Evolutionary conservation across 2,329 filamentous ascomycete genomes (phyloP), one percentile per base, ranked within the genome.

Genomic region (Aspergillus sp.): DNA sequence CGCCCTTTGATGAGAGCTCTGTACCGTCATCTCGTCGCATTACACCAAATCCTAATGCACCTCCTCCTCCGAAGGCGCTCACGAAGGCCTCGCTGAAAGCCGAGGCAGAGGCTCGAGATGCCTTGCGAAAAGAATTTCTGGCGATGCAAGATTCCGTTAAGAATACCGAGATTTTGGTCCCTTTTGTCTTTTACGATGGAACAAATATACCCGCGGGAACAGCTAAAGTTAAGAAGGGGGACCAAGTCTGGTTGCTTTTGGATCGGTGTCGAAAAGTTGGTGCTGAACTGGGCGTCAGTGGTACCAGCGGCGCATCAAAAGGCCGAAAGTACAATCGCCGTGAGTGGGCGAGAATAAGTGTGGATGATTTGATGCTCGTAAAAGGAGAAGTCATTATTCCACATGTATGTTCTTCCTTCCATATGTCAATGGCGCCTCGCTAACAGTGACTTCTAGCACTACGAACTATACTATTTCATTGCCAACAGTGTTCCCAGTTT

Each of bases 101-200:
- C 23, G 93, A 96, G 73, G 90, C 91, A 4, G 84, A 89, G 56
- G 86, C 91, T 63, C 83, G 90, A 62, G 91, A 95, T 66, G 76
- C 84, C 14, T 77, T 93, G 50, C 84, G 90, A 9, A 90, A 88
- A 61, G 88, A 98, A 69, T 99, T 96, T 67, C 73, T 96, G 46
- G 80, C 80, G 9, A 84, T 93, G 58, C 95, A 97, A 71, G 91
- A 96, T 61, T 86, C 87, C 0, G 90, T 98, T 64, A 96, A 96
- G 77, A 86, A 86, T 19, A 93, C 92, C 8, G 93, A 97, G 69
- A 90, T 99, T 55, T 83, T 90, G 15, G 88, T 99, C 33, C 95
- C 95, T 0, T 99, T 98, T 73, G 91, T 98, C 3, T 98, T 98
- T 72, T 98, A 97, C 77, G 93, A 98, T 66, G 95, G 95, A 15